A percentile compares a stretch with the other conserved stretches of the same genome.
Conservation (phyloP, 495 filamentous ascomycete genomes). For the Aspergillus incahuasiensis region DNA sequence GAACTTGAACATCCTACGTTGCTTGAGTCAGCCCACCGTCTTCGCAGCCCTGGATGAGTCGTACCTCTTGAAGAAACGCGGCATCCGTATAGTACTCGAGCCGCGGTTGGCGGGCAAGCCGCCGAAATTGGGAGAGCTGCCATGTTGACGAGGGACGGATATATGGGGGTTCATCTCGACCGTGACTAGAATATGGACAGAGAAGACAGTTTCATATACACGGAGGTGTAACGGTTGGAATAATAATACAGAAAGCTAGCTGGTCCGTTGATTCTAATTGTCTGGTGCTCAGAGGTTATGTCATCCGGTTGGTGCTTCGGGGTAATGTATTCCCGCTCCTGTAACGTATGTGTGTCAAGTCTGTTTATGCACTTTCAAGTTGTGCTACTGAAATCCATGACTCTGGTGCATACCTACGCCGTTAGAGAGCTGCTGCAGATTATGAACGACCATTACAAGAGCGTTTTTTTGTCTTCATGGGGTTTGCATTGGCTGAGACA, state of each 20-base stretch:
- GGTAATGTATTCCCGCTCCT: not conserved
- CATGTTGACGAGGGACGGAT: conserved; percentile 57
- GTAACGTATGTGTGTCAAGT: not conserved
- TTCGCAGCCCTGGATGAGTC: not conserved
- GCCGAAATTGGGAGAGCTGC: conserved; percentile 49
- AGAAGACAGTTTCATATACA: conserved; percentile 11
- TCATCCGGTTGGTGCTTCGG: conserved; percentile 10
- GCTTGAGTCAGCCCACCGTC: conserved; percentile 4
- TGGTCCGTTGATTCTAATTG: not conserved
- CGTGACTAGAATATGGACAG: conserved; percentile 14
- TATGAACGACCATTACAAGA: too few species aligned
- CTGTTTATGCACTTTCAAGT: not conserved
- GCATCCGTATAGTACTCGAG: conserved; percentile 50
- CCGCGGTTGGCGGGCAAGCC: conserved; percentile 42
- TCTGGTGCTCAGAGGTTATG: conserved; percentile 10
- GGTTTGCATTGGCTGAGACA: too few species aligned
- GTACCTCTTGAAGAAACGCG: conserved; percentile 54
- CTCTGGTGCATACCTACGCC: not conserved
- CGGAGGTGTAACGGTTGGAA: not conserved
- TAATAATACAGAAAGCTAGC: not conserved
- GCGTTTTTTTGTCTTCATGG: too few species aligned
- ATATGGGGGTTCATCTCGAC: conserved; percentile 58
- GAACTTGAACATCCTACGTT: conserved; percentile 56
- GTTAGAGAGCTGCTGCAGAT: too few species aligned
- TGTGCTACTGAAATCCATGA: not conserved